These are phyloP conservation scores for Prunus mongolica DNA, from an alignment of 306 rosid genomes.

Conservation along the genomic window DNA sequence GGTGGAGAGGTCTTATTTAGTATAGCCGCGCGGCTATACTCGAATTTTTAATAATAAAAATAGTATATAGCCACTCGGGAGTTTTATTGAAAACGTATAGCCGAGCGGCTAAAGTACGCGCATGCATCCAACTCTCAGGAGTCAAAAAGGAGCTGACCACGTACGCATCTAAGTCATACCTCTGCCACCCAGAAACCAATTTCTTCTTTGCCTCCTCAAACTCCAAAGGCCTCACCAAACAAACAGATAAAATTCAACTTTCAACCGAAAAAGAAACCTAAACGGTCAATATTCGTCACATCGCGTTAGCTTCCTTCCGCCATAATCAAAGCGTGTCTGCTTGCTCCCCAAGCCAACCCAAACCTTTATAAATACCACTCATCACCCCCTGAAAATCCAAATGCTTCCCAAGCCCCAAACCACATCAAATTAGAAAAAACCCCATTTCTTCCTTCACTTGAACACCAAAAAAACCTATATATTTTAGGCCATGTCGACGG, in stretches of 20 bases:
- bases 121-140: no score
- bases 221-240: neutral
- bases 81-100: no score
- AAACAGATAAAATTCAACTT: neutral
- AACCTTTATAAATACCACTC: neutral
- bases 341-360: neutral
- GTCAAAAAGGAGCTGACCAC: no score
- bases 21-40: no score
- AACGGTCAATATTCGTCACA: neutral
- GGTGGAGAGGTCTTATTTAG: no score
- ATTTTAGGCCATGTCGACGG: slow-evolving; percentile 9
- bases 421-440: no score
- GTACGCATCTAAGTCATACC: no score
- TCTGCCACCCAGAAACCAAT: neutral
- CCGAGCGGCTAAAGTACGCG: no score
- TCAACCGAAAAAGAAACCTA: neutral
- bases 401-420: neutral
- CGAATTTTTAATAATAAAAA: no score
- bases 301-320: neutral
- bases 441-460: neutral
- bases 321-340: neutral
- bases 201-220: neutral
- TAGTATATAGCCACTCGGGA: no score
- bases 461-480: neutral
- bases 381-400: neutral